phyloP scores from a whole-genome alignment of 306 rosid genomes.

The Dryas octopetala region DNA sequence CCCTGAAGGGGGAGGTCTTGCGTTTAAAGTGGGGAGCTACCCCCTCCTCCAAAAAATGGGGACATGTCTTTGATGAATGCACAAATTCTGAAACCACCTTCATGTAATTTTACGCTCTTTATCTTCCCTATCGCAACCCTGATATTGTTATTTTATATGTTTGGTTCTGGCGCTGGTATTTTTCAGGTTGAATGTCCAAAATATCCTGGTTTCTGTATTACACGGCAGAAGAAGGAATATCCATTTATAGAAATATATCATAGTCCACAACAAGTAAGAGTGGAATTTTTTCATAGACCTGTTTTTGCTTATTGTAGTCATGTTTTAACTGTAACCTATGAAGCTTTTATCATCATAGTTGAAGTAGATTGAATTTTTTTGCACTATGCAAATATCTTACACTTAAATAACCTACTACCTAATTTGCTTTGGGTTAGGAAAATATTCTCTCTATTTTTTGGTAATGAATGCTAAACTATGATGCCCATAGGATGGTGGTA shows the following conservation, averaged over 20 bases:
- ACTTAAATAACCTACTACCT: background rate
- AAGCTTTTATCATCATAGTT: background rate
- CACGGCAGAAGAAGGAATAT: slow-evolving; percentile 86
- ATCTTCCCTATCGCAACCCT: background rate
- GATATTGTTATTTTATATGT: background rate
- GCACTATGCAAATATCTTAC: background rate
- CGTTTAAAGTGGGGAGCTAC: background rate
- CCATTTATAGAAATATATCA: slow-evolving; percentile 84
- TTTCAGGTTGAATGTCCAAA: slow-evolving; percentile 98
- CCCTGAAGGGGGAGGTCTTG: background rate
- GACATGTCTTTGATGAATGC: slow-evolving; percentile 1
- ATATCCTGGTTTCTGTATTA: slow-evolving; percentile 88
- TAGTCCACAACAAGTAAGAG: slow-evolving; percentile 71
- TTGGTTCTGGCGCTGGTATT: slow-evolving; percentile 18
- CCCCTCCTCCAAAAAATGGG: background rate
- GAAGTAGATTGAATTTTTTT: background rate
- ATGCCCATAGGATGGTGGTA: background rate
- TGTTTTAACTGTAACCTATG: background rate
- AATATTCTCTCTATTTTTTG: background rate
- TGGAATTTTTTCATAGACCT: background rate
- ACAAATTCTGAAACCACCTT: background rate
- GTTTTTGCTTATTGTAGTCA: background rate
- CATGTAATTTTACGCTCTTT: background rate
- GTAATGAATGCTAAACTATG: background rate
- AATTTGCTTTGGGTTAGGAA: background rate